Base-by-base conservation (phyloP, 768 basidiomycete species). In the Termitomyces titanicus region DNA sequence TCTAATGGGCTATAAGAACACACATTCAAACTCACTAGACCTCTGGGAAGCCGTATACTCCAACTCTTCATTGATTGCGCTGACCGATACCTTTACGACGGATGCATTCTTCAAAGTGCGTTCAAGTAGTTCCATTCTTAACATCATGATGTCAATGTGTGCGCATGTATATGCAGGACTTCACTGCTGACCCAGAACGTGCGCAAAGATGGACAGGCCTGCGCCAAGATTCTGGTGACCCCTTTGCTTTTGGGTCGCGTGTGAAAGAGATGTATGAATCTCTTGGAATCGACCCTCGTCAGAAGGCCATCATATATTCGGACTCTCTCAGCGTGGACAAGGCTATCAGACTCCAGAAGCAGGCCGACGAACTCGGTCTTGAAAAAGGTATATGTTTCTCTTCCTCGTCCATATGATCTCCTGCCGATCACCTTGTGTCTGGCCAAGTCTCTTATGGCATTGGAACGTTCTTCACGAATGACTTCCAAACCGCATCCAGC, bases 61-160 rank as follows among this genome's bases (percentile, higher is more conserved):
- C 5, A 68, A 82, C 65, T 61, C 73, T 31, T 72, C 84, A 27
- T 79, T 88, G 51, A 81, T 92, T 55, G 93, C 94, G 18, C 74
- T 98, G 33, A 97, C 97, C 13, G 97, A 99, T 71, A 99, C 97
- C 0, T 98, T 97, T 70, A 90, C 94, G 6, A 92, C 90, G 1
- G 72, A 81, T 31, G 85, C 82, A 0, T 98, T 98, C 73, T 94
- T 93, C 76, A 79, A 83, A 72, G 94, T 82, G 66, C 22, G 62
- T 60, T 15, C 35, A 12, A 40, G 11, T 24, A 20, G 29, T 37
- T 43, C 24, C 11, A 20, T 17, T 42, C 17, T 24, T 55, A 24
- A 15, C 25, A 11, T n/a, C 18, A 7, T 24, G 17, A 7, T 15
- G 20, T 8, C 2, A 51, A 17, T 17, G 13, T 22, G 13, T 11